A percentile compares a stretch with the other conserved stretches of the same genome.
These are phyloP conservation scores for Lepidium sativum DNA, from an alignment of 345 rosid species.

Conservation along the genomic window DNA sequence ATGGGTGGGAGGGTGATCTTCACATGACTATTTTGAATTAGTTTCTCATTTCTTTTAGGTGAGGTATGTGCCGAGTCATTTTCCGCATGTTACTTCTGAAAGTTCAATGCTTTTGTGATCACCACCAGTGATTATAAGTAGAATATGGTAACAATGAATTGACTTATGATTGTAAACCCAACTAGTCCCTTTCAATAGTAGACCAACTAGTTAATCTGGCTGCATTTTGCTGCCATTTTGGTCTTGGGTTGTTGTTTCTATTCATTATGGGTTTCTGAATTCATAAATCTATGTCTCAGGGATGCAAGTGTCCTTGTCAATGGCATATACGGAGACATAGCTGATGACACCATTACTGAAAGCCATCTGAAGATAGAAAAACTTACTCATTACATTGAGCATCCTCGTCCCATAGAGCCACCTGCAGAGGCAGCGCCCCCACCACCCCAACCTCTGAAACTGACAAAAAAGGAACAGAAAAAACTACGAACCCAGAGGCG, in stretches of 20 bases:
- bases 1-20: neutral
- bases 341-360: conserved; percentile 31
- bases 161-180: neutral
- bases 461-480: conserved; percentile 94
- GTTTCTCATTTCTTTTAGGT: neutral
- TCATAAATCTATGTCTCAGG: conserved; percentile 38
- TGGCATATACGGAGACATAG: conserved; percentile 49
- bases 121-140: neutral
- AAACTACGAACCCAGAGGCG: conserved; percentile 93
- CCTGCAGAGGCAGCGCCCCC: conserved; percentile 96
- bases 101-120: neutral
- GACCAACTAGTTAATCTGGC: neutral
- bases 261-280: conserved; percentile 4
- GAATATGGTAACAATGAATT: neutral
- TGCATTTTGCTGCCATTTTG: neutral
- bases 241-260: neutral
- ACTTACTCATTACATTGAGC: conserved; percentile 73
- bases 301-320: conserved; percentile 49
- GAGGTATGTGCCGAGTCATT: neutral
- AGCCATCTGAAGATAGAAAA: conserved; percentile 60
- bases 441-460: conserved; percentile 82
- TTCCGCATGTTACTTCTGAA: neutral
- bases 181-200: neutral
- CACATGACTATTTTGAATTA: neutral
- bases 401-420: conserved; percentile 89